These are phyloP conservation scores for Wickerhamiella allomyrinae DNA, from an alignment of 805 yeast genomes.

Conservation along the genomic window DNA sequence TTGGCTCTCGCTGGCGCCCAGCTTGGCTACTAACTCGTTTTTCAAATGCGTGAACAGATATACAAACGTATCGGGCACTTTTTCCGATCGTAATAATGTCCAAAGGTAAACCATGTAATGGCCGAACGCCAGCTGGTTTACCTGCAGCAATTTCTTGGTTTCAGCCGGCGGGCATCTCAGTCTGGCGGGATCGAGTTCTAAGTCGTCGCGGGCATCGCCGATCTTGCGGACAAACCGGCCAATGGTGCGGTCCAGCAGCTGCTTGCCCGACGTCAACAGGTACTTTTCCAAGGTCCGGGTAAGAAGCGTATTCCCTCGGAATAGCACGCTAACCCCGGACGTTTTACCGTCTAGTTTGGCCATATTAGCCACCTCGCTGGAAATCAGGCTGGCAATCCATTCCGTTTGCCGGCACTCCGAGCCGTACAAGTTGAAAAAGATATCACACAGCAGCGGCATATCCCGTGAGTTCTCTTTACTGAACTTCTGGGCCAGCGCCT, in stretches of 20 bases:
- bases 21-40: conserved; percentile 5
- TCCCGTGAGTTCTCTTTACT: conserved; percentile 9
- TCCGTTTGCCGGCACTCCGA: conserved; percentile 49
- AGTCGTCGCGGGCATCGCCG: conserved; percentile 32
- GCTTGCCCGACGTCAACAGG: conserved; percentile 63
- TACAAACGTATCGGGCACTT: conserved; percentile 17
- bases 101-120: conserved; percentile 24
- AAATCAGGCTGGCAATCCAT: conserved; percentile 61
- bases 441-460: conserved; percentile 12
- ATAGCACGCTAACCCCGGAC: conserved; percentile 40
- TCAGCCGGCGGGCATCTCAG: conserved; percentile 26
- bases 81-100: conserved; percentile 13
- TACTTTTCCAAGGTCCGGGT: conserved; percentile 71
- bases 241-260: conserved; percentile 56
- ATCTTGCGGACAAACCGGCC: conserved; percentile 52
- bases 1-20: conserved; percentile 4
- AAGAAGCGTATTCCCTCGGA: conserved; percentile 74
- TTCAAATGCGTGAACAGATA: conserved; percentile 12
- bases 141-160: conserved; percentile 31
- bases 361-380: conserved; percentile 38
- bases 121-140: conserved; percentile 36
- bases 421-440: conserved; percentile 63
- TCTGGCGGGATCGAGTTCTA: conserved; percentile 73
- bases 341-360: conserved; percentile 2
- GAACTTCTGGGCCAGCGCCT: conserved; percentile 29